Evolutionary conservation across 2,329 filamentous ascomycete species (phyloP), one percentile per base, ranked within the genome.

Genomic region (Verticillium klebahnii): DNA sequence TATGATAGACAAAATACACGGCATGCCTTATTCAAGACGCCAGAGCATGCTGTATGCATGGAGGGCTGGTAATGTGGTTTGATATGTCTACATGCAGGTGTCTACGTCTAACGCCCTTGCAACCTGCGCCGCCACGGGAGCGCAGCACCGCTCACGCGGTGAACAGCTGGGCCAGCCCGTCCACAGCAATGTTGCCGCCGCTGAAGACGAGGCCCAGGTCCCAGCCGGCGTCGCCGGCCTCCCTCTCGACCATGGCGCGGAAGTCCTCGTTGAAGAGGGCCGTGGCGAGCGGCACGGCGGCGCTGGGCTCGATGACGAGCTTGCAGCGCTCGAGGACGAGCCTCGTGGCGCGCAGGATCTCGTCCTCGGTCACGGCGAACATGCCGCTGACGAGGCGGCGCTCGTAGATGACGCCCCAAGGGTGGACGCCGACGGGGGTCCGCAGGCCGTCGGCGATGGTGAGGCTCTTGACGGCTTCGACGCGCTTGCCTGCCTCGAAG

Each of bases 391-490:
- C 89, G 62, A 95, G 86, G n/a, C 77, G 74, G 62, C 82, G 78
- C 71, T 93, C 86, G 67, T 87, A 87, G 67, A 97, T 90, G 45
- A 97, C 80, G 8, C 71, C 75, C 92, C 92, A 98, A 1, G 92
- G 92, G 61, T 88, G 79, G 56, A 79, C 72, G 0, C 93, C 93
- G 0, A 97, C 83, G 0, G 92, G 92, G 19, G 93, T 97, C 31
- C 94, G 82, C 71, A 98, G 77, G 0, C 94, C 94, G 75, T 98
- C 94, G 0, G 93, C 94, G 39, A 98, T 88, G 0, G 94, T 97
- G 17, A 94, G 80, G 0, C 89, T 87, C 68, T 84, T 86, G 23
- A 97, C 93, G 0, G 72, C 74, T 65, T 85, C 79, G 45, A 98
- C 82, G 14, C 93, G 82, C 67, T 77, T 67, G 0, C 89, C 88